Base-by-base conservation (phyloP, 208 protist genomes). In the Leishmania turanica region DNA sequence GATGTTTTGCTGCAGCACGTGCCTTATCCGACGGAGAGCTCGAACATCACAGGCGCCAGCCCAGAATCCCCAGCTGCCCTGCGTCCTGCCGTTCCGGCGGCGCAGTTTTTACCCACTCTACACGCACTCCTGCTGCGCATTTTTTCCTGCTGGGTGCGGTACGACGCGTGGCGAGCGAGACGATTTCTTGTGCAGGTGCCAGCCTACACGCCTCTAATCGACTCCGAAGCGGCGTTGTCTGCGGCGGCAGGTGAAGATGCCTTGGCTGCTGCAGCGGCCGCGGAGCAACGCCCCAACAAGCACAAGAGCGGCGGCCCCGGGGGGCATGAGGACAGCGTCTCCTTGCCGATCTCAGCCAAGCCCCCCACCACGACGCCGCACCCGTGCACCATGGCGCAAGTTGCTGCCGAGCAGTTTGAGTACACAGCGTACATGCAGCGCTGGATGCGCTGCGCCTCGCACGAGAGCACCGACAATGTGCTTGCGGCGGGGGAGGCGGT, bases 101-200 rank as follows among this genome's bases (percentile, higher is more conserved):
- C 82, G 56, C 72, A 86, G n/a, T 81, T 82, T n/a, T 53, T 90
- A n/a, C 47, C 78, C 31, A 58, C 19, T 3, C 2, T 93, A 17
- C 73, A 79, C 49, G 72, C 81, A 21, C 54, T 58, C 9, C 24
- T 93, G 11, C 60, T 85, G 4, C 78, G 83, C 34, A 31, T 91
- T 17, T 80, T 88, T 56, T 70, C 77, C 31, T 78, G 75, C 51
- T 84, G 73, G 54, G 64, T 80, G 66, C 83, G 82, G 42, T 93
- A 85, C 79, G 72, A 86, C 27, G 49, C 77, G 53, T 90, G 85
- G 84, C 82, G 58, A 21, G 47, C 49, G 21, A n/a, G 27, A 0
- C 82, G 84, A 1, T 49, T 21, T 3, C 81, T 82, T 15, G 81
- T 91, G 34, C 58, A 64, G 24, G 90, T 93, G 24, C 90, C 90